Base-by-base conservation (phyloP, 169 alveolate species). In the Cryptosporidium baileyi region DNA sequence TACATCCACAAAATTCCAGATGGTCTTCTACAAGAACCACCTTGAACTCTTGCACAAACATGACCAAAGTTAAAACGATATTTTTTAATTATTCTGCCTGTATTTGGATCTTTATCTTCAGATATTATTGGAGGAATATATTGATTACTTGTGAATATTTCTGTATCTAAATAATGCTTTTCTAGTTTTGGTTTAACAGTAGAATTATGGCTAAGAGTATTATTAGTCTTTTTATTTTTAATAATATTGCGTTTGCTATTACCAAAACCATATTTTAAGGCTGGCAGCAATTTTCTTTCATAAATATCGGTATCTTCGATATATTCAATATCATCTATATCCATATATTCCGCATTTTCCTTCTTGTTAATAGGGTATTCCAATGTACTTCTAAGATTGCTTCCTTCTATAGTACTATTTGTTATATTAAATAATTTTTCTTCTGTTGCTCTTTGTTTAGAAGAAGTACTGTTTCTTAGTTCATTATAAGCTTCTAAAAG, bases 1-100 rank as follows among this genome's bases (percentile, higher is more conserved):
- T 74, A 74, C 85, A 74, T 74, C 85, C 85, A 74, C 22, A 74
- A 43, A 26, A 74, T 74, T 32, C 85, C 85, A 54, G 85, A 74
- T n/a, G 85, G 85, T 26, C 85, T 60, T 57, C 85, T 74, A 24
- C 85, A 74, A 17, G 85, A 19, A n/a, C 85, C 85, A 24, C 85
- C 85, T 41, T 74, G 85, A 54, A 74, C 74, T 74, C 85, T 74
- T 3, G 85, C 85, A 54, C 85, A 74, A 17, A 74, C 85, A 74
- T 74, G 85, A 74, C 74, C 52, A 30, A 74, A 74, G 11, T 41
- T 51, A 43, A 74, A 74, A 28, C 36, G 24, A 57, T 74, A 74
- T 34, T 22, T 74, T 38, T 26, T 74, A 22, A 54, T 41, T 8
- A 54, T 40, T 26, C 38, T 41, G 2, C 67, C 67, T 17, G 85